phyloP scores from a whole-genome alignment of 331 rosid species.

The Telfairia occidentalis region DNA sequence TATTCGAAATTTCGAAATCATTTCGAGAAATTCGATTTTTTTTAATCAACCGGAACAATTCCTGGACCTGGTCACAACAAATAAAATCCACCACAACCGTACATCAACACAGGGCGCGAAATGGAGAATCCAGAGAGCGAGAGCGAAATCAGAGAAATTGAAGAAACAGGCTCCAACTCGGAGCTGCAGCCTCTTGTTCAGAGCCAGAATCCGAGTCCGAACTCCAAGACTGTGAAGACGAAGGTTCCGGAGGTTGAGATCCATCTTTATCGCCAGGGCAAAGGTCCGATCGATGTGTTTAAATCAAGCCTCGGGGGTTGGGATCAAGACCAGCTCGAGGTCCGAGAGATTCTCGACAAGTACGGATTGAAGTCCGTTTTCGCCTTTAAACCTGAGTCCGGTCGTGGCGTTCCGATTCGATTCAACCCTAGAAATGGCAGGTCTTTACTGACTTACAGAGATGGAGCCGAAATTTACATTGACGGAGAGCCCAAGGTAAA shows the following conservation, averaged over 20 bases:
- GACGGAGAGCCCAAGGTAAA: constrained; percentile 79
- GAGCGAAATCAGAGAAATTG: constrained; percentile 35
- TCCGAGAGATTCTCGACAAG: constrained; percentile 54
- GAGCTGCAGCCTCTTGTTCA: constrained; percentile 3
- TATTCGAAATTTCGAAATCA: too few relatives aligned
- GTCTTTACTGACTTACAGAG: constrained; percentile 39
- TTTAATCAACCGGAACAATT: neutral
- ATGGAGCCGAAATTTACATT: constrained; percentile 41
- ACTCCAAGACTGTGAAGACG: constrained; percentile 21
- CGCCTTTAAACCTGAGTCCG: constrained; percentile 51
- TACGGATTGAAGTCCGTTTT: constrained; percentile 52
- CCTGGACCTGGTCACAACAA: too few relatives aligned
- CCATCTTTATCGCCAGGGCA: constrained; percentile 50
- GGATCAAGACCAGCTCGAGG: constrained; percentile 65
- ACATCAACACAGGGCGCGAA: neutral
- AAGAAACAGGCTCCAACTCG: constrained; percentile 26
- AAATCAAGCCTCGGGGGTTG: constrained; percentile 48
- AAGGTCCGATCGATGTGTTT: constrained; percentile 65
- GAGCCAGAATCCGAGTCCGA: neutral
- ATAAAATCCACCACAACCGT: neutral
- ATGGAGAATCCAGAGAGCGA: constrained; percentile 23
- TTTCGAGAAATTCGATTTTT: too few relatives aligned
- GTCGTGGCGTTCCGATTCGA: constrained; percentile 72
- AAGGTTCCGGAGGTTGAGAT: constrained; percentile 59
- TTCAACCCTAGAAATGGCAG: constrained; percentile 54